Conservation (phyloP, 2,329 filamentous ascomycete species). For the Cercospora sp. region DNA sequence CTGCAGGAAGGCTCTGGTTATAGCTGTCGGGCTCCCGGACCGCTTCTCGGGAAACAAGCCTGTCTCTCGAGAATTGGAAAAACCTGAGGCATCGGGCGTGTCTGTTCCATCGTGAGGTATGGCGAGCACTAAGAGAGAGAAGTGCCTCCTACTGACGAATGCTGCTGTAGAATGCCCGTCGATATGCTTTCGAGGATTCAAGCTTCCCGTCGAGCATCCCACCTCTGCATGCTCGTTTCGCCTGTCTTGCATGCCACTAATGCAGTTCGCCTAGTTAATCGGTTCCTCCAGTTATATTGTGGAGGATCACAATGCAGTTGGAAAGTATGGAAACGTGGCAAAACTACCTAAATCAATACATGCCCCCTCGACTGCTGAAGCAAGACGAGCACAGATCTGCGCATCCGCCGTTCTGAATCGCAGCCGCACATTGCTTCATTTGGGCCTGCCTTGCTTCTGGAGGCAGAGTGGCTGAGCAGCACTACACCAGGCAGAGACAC, state of each 20-base stretch:
- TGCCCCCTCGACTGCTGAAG: background rate
- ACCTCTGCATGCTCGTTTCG: background rate
- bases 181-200: background rate
- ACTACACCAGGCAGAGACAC: background rate
- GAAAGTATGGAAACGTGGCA: background rate
- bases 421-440: background rate
- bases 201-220: background rate
- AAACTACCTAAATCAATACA: background rate
- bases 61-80: no score
- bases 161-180: background rate
- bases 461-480: background rate
- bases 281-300: background rate
- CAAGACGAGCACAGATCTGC: background rate
- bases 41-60: no score
- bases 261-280: background rate
- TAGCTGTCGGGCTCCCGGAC: no score
- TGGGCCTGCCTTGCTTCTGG: background rate
- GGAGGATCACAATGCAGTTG: background rate
- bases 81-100: no score
- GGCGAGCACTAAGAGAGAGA: no score
- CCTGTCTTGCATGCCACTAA: background rate
- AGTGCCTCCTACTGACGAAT: background rate
- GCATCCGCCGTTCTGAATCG: background rate
- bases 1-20: no score
- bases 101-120: no score